Evolutionary conservation across 2,329 filamentous ascomycete species (phyloP).

Genomic region (Colletotrichum lentis): DNA sequence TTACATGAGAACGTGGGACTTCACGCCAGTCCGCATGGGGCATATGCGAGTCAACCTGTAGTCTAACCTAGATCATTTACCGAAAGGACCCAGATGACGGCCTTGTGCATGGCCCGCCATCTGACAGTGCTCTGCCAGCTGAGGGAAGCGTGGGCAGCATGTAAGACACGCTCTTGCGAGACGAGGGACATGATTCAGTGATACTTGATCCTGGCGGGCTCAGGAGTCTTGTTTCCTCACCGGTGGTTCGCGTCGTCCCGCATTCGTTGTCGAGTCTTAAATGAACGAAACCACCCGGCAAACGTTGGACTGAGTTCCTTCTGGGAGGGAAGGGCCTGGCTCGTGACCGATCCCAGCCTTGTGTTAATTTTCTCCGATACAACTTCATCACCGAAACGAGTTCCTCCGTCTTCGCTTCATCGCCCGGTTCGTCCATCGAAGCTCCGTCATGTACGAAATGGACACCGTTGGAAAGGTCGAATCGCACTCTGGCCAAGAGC

Average conservation of each 20-base stretch:
- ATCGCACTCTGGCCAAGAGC: constrained; percentile 35
- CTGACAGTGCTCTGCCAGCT: constrained; percentile 2
- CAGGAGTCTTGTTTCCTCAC: constrained; percentile 7
- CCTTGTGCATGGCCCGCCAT: constrained; percentile 14
- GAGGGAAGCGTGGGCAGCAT: neutral
- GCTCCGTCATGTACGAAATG: constrained; percentile 7
- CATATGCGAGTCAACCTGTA: constrained; percentile 15
- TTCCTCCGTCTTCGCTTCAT: too few relatives aligned
- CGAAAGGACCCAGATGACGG: constrained; percentile 25
- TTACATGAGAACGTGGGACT: neutral
- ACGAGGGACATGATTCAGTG: neutral
- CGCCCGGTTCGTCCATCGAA: neutral
- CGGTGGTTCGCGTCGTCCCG: constrained; percentile 1
- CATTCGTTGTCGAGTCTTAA: constrained; percentile 2
- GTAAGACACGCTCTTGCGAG: neutral
- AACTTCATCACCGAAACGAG: neutral
- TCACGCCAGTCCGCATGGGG: constrained; percentile 6
- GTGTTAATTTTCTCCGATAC: neutral
- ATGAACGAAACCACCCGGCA: constrained; percentile 5
- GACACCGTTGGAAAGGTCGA: constrained; percentile 31
- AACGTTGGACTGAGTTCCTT: neutral
- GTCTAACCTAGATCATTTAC: constrained; percentile 1
- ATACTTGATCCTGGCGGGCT: neutral
- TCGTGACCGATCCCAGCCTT: constrained; percentile 12
- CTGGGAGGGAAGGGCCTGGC: constrained; percentile 5